phyloP scores from a whole-genome alignment of 768 basidiomycete genomes.

The Chiua virens region DNA sequence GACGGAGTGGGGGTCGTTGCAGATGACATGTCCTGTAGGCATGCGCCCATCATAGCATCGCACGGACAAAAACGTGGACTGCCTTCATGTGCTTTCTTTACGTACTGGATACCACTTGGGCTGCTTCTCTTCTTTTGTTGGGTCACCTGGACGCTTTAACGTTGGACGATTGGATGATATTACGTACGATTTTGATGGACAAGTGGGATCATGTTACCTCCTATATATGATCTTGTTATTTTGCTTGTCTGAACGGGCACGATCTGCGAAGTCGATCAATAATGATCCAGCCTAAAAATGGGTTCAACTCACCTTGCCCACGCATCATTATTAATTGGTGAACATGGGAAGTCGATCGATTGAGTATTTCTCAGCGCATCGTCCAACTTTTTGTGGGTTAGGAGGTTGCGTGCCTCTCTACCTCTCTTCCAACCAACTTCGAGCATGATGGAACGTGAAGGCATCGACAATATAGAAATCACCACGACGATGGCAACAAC shows the following conservation, averaged over 20 bases:
- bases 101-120: neutral
- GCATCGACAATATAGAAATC: too few species aligned
- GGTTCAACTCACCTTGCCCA: neutral
- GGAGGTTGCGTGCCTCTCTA: too few species aligned
- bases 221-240: neutral
- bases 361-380: too few species aligned
- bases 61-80: neutral
- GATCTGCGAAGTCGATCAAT: too few species aligned
- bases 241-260: neutral
- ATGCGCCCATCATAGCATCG: neutral
- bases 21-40: constrained; percentile 4
- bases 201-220: neutral
- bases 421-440: too few species aligned
- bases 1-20: neutral
- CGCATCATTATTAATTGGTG: too few species aligned
- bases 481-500: too few species aligned
- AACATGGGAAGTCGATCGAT: too few species aligned
- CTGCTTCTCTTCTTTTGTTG: neutral
- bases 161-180: neutral
- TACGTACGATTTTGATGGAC: constrained; percentile 15
- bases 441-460: too few species aligned
- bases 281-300: too few species aligned
- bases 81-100: neutral
- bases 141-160: neutral
- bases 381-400: too few species aligned